Percentiles rank a stretch among this genome's conserved stretches.
Conservation (phyloP, 371 early-diverging fungal genomes). For the Mucor sp. region DNA sequence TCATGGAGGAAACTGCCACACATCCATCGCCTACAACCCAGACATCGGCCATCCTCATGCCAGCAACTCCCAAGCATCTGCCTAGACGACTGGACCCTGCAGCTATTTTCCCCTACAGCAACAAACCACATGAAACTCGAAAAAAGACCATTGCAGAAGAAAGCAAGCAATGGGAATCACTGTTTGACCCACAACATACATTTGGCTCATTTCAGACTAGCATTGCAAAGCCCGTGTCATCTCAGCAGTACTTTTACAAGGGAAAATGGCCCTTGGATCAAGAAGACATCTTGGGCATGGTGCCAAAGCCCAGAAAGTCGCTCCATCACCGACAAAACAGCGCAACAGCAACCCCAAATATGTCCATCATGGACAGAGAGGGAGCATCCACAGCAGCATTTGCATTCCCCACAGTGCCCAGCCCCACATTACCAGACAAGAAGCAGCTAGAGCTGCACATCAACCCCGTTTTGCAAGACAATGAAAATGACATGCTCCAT, state of each 20-base stretch:
- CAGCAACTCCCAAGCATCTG: not conserved
- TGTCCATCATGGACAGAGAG: not conserved
- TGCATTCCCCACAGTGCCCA: slow-evolving; percentile 6
- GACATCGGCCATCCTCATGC: not conserved
- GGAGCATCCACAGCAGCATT: not conserved
- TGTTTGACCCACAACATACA: slow-evolving; percentile 25
- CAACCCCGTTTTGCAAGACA: not conserved
- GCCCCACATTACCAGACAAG: slow-evolving; percentile 11
- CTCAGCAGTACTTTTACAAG: slow-evolving; percentile 8
- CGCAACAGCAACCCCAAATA: not conserved
- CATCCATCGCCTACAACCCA: not conserved
- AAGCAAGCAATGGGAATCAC: slow-evolving; percentile 23
- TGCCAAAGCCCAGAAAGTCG: not conserved
- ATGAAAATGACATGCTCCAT: not conserved
- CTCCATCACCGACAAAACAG: not conserved
- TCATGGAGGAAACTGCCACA: not conserved
- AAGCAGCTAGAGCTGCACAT: slow-evolving; percentile 8
- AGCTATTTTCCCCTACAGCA: slow-evolving; percentile 7
- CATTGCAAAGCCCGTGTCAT: not conserved
- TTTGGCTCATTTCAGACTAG: slow-evolving; percentile 20
- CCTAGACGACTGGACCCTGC: not conserved
- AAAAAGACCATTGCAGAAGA: slow-evolving; percentile 12
- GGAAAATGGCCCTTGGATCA: slow-evolving; percentile 14
- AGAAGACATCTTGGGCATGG: slow-evolving; percentile 12
- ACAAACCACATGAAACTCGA: not conserved